Percentiles rank a stretch among this genome's conserved stretches.
Evolutionary conservation across 2,329 filamentous ascomycete species (phyloP).

Genomic region (Penicillium sp.): DNA sequence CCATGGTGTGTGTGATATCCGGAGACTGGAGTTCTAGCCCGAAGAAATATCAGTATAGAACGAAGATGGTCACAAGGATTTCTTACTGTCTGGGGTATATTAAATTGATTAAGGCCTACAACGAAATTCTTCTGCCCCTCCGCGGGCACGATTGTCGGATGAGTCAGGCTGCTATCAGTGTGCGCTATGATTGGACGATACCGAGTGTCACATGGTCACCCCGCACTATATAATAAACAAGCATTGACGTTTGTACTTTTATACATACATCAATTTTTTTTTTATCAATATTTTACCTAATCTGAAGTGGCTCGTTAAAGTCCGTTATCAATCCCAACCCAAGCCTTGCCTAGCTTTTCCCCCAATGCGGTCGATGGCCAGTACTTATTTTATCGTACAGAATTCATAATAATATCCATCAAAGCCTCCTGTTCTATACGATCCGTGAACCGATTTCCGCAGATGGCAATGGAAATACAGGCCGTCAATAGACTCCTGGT

Average conservation of each 20-base stretch:
- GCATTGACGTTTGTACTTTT: too few species aligned
- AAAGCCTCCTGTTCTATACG: slow-evolving; percentile 6
- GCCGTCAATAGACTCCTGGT: slow-evolving; percentile 15
- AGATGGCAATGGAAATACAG: slow-evolving; percentile 13
- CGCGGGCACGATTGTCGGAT: slow-evolving; percentile 13
- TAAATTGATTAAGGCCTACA: neutral
- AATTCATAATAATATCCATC: slow-evolving; percentile 11
- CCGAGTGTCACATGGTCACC: slow-evolving; percentile 9
- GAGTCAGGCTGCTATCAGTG: slow-evolving; percentile 18
- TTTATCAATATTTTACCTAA: too few species aligned
- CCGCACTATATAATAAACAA: neutral
- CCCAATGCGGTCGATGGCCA: slow-evolving; percentile 5
- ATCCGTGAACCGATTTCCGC: slow-evolving; percentile 12
- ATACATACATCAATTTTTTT: too few species aligned
- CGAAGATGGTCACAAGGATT: neutral
- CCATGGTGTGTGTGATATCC: slow-evolving; percentile 46
- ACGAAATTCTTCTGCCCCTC: slow-evolving; percentile 21
- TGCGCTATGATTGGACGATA: slow-evolving; percentile 8
- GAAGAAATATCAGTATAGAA: neutral
- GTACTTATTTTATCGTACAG: slow-evolving; percentile 8
- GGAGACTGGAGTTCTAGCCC: neutral
- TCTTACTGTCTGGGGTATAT: slow-evolving; percentile 11
- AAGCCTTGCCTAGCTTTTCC: slow-evolving; percentile 8
- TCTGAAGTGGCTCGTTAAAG: too few species aligned
- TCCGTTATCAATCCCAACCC: slow-evolving; percentile 3